Evolutionary conservation across 495 filamentous ascomycete genomes (phyloP).

Genomic region (Rhypophila decipiens): DNA sequence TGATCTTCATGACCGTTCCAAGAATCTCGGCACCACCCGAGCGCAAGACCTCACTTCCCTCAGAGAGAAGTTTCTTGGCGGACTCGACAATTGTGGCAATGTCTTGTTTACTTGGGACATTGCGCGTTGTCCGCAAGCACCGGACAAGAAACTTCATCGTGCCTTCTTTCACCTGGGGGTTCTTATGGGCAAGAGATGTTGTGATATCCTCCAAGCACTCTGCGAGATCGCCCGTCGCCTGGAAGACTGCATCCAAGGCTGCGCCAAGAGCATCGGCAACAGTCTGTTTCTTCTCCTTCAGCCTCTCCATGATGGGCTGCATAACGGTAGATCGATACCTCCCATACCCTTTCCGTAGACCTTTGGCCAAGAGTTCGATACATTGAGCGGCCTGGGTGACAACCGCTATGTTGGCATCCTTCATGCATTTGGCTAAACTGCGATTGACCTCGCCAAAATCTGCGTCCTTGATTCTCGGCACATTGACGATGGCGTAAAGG

Average conservation of each 20-base stretch:
- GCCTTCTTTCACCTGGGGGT: constrained; percentile 93
- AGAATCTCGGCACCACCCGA: constrained; percentile 86
- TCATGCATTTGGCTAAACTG: constrained; percentile 89
- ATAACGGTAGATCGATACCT: constrained; percentile 77
- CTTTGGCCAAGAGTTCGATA: constrained; percentile 86
- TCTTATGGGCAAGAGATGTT: constrained; percentile 84
- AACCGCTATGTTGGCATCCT: constrained; percentile 95
- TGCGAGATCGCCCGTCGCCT: constrained; percentile 62
- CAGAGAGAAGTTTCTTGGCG: constrained; percentile 80
- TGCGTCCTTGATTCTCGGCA: constrained; percentile 87
- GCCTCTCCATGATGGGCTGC: constrained; percentile 81
- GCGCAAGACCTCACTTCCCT: constrained; percentile 76
- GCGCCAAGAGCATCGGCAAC: constrained; percentile 82
- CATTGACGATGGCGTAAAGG: constrained; percentile 67
- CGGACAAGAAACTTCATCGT: constrained; percentile 85
- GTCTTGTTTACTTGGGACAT: constrained; percentile 76
- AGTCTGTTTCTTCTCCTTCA: constrained; percentile 93
- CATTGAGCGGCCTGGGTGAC: constrained; percentile 92
- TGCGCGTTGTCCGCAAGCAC: constrained; percentile 75
- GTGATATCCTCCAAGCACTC: constrained; percentile 87
- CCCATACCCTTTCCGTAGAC: constrained; percentile 67
- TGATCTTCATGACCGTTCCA: constrained; percentile 96
- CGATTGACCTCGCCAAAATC: constrained; percentile 78
- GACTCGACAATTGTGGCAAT: constrained; percentile 79
- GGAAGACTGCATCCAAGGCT: constrained; percentile 85